These are phyloP conservation scores for Amniculicola lignicola DNA, from an alignment of 495 filamentous ascomycete genomes.

Conservation along the genomic window DNA sequence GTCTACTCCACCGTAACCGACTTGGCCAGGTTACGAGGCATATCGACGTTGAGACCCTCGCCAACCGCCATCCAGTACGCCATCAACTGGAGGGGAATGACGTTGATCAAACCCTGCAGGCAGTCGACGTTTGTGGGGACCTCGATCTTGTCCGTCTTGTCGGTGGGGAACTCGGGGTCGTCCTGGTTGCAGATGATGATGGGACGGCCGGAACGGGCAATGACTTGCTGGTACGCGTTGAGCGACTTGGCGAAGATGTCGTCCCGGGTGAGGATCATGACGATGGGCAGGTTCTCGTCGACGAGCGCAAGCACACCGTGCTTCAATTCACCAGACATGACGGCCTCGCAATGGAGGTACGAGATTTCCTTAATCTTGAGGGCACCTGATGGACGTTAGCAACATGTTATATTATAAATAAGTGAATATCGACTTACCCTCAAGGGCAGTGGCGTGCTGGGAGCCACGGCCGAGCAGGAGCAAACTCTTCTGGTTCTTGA, in stretches of 20 bases:
- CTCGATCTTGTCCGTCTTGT: conserved; percentile 92
- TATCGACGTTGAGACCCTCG: conserved; percentile 95
- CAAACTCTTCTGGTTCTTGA: conserved; percentile 96
- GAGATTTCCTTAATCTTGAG: conserved; percentile 99
- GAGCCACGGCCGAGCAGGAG: conserved; percentile 89
- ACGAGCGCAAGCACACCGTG: conserved; percentile 96
- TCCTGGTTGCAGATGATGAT: conserved; percentile 96
- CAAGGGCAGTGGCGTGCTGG: conserved; percentile 94
- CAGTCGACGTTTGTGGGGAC: conserved; percentile 93
- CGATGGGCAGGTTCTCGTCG: conserved; percentile 96
- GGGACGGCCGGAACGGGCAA: conserved; percentile 87
- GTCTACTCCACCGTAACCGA: conserved; percentile 93
- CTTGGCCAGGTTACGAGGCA: conserved; percentile 97
- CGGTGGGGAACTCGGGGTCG: conserved; percentile 83
- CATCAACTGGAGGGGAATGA: conserved; percentile 95
- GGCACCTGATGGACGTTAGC: conserved; percentile 47
- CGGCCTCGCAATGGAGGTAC: conserved; percentile 97
- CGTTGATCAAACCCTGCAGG: conserved; percentile 93
- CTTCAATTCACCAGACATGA: conserved; percentile 99
- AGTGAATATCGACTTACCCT: conserved; percentile 53
- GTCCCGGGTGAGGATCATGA: conserved; percentile 98
- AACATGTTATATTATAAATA: not conserved
- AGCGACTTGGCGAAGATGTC: conserved; percentile 93
- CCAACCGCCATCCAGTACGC: conserved; percentile 97
- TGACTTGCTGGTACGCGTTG: conserved; percentile 98